Evolutionary conservation across 2,329 filamentous ascomycete genomes (phyloP).

Genomic region (Beauveria caledonica): DNA sequence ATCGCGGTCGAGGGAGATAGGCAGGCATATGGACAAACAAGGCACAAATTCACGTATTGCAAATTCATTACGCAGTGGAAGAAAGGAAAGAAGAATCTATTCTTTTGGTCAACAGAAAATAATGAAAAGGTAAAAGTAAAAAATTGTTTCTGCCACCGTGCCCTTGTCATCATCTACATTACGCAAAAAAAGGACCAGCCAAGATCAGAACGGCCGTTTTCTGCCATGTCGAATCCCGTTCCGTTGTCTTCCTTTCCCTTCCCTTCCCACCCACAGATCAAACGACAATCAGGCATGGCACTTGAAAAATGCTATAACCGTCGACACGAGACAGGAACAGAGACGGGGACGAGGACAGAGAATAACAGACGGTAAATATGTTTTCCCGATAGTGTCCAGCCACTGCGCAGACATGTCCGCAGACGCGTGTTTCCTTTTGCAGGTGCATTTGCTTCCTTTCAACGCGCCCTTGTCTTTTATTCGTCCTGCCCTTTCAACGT

Average conservation of each 20-base stretch:
- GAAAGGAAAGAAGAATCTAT: not conserved
- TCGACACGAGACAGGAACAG: not conserved
- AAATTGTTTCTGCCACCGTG: not conserved
- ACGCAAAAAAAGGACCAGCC: not conserved
- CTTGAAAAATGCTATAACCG: not conserved
- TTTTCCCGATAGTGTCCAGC: too few relatives aligned
- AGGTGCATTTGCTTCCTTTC: not conserved
- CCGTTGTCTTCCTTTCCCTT: not conserved
- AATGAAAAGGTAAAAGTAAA: not conserved
- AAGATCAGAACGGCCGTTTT: not conserved
- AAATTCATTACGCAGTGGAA: too few relatives aligned
- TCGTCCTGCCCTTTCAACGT: not conserved
- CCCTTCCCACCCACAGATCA: not conserved
- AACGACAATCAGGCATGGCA: not conserved
- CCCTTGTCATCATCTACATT: constrained; percentile 1
- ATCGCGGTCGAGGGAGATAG: constrained; percentile 23
- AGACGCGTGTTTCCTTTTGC: not conserved
- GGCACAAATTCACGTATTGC: too few relatives aligned
- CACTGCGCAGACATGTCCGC: not conserved
- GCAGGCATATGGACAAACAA: too few relatives aligned
- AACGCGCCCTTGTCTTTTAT: not conserved
- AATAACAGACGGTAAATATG: too few relatives aligned
- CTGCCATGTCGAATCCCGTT: not conserved
- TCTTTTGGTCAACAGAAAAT: not conserved
- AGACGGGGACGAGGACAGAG: too few relatives aligned